Conservation (phyloP, 768 basidiomycete species). For the Tylopilus cervinicoccineus region DNA sequence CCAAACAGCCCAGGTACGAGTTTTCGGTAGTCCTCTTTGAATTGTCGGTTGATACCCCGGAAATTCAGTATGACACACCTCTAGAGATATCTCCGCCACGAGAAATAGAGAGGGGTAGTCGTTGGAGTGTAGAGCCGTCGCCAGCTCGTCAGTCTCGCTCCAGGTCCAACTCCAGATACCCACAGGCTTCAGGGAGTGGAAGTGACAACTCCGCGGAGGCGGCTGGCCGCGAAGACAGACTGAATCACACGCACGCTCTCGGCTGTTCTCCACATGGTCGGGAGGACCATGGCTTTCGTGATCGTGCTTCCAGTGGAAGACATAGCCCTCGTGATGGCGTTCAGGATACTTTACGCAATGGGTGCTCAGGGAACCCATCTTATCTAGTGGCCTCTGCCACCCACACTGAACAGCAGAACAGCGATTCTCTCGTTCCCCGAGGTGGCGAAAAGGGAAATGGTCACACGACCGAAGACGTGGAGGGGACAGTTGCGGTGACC, state of each 20-base stretch:
- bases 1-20: constrained; percentile 68
- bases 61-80: constrained; percentile 55
- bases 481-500: neutral
- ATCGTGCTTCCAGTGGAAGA: neutral
- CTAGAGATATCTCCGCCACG: constrained; percentile 37
- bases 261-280: constrained; percentile 3
- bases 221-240: neutral
- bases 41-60: constrained; percentile 7
- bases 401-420: neutral
- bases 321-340: neutral
- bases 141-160: constrained; percentile 24
- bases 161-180: constrained; percentile 26
- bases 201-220: constrained; percentile 8
- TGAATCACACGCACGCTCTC: constrained; percentile 1
- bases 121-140: constrained; percentile 25
- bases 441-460: constrained; percentile 10
- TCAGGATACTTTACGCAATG: constrained; percentile 1
- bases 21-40: neutral
- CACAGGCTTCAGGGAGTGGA: neutral
- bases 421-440: neutral
- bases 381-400: neutral
- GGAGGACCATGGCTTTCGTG: constrained; percentile 1
- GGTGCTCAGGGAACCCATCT: neutral
- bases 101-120: constrained; percentile 19
- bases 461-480: neutral